Evolutionary conservation across 495 filamentous ascomycete genomes (phyloP), one percentile per base, ranked within the genome.

Genomic region (Tuber brumale): DNA sequence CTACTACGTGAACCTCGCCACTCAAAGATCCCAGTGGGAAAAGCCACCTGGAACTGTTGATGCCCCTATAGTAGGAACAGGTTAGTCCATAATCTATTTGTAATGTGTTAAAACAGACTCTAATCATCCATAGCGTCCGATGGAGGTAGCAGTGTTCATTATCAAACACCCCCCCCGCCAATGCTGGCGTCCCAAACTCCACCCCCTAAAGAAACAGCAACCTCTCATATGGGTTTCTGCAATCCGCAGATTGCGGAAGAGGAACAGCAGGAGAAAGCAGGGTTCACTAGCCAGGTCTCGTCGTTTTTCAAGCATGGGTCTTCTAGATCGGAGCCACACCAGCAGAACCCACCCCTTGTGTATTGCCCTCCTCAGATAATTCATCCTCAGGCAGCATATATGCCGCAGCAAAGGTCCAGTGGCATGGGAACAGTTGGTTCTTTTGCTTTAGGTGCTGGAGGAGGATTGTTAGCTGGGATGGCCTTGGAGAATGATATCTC

Each of bases 361-460:
- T 70, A 18, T 35, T 66, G 18, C 31, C 1, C 74, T 73, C 21
- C 74, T n/a, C 41, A 37, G 72, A 3, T 48, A 76, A n/a, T 23
- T 48, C n/a, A 45, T 45, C 23, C 46, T 39, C 37, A 41, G 45
- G 19, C 42, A 37, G 46, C 72, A 35, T 75, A 78, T 35, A 71
- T 74, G 71, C 21, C 71, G 46, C 70, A 73, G 41, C 70, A 35
- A 71, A 75, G 69, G 19, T 27, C 61, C 14, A 66, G 57, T 66
- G 78, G 81, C 2, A 74, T 80, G 74, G 70, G 72, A 0, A 66
- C 57, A 44, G 84, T 76, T 48, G 83, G 83, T 42, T 81, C 81
- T 66, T 81, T 72, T 23, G 82, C 74, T 70, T 76, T 86, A 69
- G 83, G 82, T 57, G 81, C 82, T 42, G 84, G 77, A 39, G 83